Base-by-base conservation (phyloP, 2,329 filamentous ascomycete species). In the Aspergillus sp. region DNA sequence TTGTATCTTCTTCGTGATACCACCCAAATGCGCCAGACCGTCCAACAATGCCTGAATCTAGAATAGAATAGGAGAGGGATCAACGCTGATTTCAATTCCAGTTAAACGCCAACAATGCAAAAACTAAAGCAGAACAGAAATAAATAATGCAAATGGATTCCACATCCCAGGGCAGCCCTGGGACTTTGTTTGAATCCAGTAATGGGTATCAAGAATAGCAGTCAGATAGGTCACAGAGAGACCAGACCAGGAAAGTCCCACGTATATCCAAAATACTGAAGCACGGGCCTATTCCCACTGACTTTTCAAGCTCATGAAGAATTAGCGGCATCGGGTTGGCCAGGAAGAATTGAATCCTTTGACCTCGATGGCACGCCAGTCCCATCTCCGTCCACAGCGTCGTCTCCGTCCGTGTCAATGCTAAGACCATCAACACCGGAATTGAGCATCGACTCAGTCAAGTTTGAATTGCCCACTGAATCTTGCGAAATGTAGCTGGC, bases 391-490 rank as follows among this genome's bases (percentile, higher is more conserved):
- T 55, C 60, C 7, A 35, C 50, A 4, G 47, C 28, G 38, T 56
- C 47, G n/a, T 50, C 48, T 28, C 56, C 51, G 7, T 38, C 27
- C 7, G 29, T 12, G 9, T 50, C 50, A 13, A 56, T 36, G 33
- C 58, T 52, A 27, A 66, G 59, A 19, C 75, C 74, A 5, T 79
- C 62, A 6, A 53, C 52, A 5, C 19, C 19, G 54, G 19, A 58
- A 28, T 57, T 57, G 9, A 56, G 27, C 6, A 60, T 66, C 1
- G 75, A 77, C 27, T 75, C 72, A 7, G 64, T 66, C 43, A 76
- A 53, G 13, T 64, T 59, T 4, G 59, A 62, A 11, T 76, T 67
- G 37, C 79, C 76, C 9, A 74, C 71, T 58, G 40, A 62, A 27
- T 55, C 58, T 37, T 61, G 61, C 3, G 65, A 66, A 31, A 67